Conservation (phyloP, 2,329 filamentous ascomycete species). For the Cucurbitaria berberidis region DNA sequence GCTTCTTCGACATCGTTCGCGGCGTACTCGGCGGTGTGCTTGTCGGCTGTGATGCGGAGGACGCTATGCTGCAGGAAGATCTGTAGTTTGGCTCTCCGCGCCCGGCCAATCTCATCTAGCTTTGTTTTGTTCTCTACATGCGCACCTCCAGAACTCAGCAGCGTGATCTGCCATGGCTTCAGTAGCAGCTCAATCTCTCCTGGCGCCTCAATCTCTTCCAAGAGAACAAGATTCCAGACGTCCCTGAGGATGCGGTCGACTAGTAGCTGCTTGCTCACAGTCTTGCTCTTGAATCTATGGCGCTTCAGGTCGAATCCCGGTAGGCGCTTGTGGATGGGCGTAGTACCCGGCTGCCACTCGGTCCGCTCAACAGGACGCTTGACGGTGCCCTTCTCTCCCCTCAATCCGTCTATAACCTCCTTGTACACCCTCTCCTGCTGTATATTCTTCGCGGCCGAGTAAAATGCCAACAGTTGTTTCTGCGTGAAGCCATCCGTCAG, state of each 20-base stretch:
- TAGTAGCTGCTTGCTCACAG: conserved; percentile 37
- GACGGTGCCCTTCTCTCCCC: conserved; percentile 16
- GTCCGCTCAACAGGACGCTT: conserved; percentile 30
- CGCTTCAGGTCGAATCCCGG: conserved; percentile 24
- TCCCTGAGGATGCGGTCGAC: conserved; percentile 44
- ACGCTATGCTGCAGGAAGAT: conserved; percentile 30
- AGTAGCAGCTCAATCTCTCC: conserved; percentile 46
- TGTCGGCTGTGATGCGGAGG: conserved; percentile 47
- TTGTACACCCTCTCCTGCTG: conserved; percentile 18
- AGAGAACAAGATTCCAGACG: conserved; percentile 39
- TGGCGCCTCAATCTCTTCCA: conserved; percentile 45
- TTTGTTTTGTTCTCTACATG: conserved; percentile 22
- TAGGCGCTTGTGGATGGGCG: conserved; percentile 31
- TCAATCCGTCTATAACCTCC: conserved; percentile 25
- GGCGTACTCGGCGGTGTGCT: conserved; percentile 44
- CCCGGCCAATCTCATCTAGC: conserved; percentile 36
- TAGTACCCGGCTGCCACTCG: conserved; percentile 42
- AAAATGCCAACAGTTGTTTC: conserved; percentile 41
- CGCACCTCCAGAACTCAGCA: conserved; percentile 39
- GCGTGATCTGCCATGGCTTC: conserved; percentile 40
- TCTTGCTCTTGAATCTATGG: conserved; percentile 10
- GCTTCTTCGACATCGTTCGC: conserved; percentile 42
- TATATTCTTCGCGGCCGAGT: conserved; percentile 33
- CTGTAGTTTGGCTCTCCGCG: conserved; percentile 40
- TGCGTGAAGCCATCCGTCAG: conserved; percentile 38